Base-by-base conservation (phyloP, 441 rosid species). In the Sinapis alba region DNA sequence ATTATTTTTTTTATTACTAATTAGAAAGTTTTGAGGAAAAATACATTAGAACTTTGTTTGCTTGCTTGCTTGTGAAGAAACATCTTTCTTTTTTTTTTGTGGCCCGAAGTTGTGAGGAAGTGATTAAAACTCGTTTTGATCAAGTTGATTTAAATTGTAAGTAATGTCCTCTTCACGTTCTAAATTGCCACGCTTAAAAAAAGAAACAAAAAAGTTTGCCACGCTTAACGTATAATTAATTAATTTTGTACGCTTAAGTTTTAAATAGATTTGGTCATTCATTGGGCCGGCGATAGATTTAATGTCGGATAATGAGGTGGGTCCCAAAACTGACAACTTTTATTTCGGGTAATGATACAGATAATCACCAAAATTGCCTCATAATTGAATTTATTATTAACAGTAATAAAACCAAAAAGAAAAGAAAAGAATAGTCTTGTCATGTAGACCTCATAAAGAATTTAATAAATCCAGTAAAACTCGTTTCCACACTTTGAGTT, bases 301-400 rank as follows among this genome's bases (percentile, higher is more conserved):
- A 8, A 27, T 51, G 70, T 27, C 47, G 16, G 30, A 56, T 63
- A 30, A 30, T 43, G 6, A 70, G 11, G 32, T 56, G 1, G 80
- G 76, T 76, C 80, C 80, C 54, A 30, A 43, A 70, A 64, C 16
- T 15, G 76, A 47, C 75, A 45, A 23, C 50, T 54, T 54, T 24
- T 1, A 20, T 18, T 10, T 56, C 36, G 6, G 2, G 26, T 38
- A 20, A 21, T 75, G 30, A 56, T 26, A n/a, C 27, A 13, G 15
- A 2, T 38, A 76, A 45, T 62, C 59, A 30, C 34, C 10, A 43
- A 10, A 8, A 18, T 20, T 58, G 53, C 75, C 30, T 20, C 45
- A 63, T 26, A 59, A 5, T 67, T 6, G 3, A 34, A 16, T 15
- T 45, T 45, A 50, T 18, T 50, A 50, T 47, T n/a, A n/a, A n/a